These are phyloP conservation scores for Sordariomycetes sp. DNA, from an alignment of 2,329 filamentous ascomycete species.

Conservation along the genomic window DNA sequence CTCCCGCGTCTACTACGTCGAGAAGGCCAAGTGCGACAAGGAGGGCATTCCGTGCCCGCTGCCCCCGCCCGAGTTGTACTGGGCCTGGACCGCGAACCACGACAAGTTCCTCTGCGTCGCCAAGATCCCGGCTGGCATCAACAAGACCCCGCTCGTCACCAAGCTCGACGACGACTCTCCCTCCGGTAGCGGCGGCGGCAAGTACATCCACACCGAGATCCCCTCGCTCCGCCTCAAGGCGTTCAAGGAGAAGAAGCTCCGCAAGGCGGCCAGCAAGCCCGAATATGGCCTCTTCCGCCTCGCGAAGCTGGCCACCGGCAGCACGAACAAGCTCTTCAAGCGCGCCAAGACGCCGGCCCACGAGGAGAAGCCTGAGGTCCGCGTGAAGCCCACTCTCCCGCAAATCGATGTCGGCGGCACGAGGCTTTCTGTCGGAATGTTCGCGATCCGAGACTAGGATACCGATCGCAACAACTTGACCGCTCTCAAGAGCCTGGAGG, in stretches of 20 bases:
- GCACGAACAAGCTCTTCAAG: neutral
- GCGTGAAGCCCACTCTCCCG: neutral
- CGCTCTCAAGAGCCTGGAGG: neutral
- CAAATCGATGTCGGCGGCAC: neutral
- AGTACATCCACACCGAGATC: neutral
- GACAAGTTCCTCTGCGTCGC: neutral
- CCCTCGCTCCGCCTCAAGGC: neutral
- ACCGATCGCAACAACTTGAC: neutral
- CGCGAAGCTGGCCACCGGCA: neutral
- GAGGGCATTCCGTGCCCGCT: conserved; percentile 17
- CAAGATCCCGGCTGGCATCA: neutral
- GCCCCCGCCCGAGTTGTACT: conserved; percentile 15
- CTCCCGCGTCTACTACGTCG: conserved; percentile 20
- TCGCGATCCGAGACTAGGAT: neutral
- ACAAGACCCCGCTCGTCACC: neutral
- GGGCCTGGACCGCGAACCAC: conserved; percentile 19
- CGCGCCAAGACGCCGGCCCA: neutral
- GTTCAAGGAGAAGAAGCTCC: neutral
- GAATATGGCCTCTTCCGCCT: neutral
- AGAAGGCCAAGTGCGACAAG: conserved; percentile 16
- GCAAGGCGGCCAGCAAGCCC: neutral
- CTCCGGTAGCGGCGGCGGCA: neutral
- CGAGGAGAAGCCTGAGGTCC: neutral
- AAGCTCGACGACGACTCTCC: neutral
- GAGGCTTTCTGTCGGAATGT: neutral